Evolutionary conservation across 2,329 filamentous ascomycete genomes (phyloP), one percentile per base, ranked within the genome.

Genomic region (Alternaria sp.): DNA sequence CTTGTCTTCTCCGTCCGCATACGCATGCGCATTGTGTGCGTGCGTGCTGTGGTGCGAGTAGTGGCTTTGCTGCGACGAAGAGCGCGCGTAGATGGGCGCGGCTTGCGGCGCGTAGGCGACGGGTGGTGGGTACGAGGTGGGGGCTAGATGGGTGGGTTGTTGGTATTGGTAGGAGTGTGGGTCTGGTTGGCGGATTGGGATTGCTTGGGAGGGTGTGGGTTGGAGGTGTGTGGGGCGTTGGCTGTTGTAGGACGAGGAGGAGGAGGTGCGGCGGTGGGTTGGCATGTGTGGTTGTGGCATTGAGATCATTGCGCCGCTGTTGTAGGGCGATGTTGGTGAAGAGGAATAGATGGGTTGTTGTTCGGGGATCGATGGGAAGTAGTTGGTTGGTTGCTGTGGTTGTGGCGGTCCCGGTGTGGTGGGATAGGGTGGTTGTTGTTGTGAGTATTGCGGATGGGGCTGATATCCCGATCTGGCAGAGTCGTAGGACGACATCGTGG

Each of bases 401-500:
- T 51, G 59, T 4, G 59, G 45, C 21, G 61, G 17, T 6, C 13
- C 61, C 21, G 68, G 63, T 6, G 61, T 69, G 17, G 58, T 60
- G 30, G 69, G 69, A 44, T 71, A 71, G 6, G 69, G 67, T 36
- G 67, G 65, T 45, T 58, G 46, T 57, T 62, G 68, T 10, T 26
- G 45, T 65, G 54, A 10, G 49, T 55, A 49, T 36, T 56, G 64
- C 21, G 57, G 45, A 30, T 58, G 56, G 54, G 58, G 61, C 32
- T 54, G 26, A 43, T 69, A 66, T 23, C 61, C 66, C 4, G 63
- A 70, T 46, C 61, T 65, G 59, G 59, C 65, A 17, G 69, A 70
- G 61, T 62, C 67, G 65, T 70, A 72, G 26, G 71, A 72, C 23
- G 71, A 72, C 71, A 73, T 69, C 10, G 40, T 66, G 57, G 26